Percentiles rank a stretch among this genome's conserved stretches.
Evolutionary conservation across 2,329 filamentous ascomycete genomes (phyloP).

Genomic region (Xenosphaeropsis pyriputrescens): DNA sequence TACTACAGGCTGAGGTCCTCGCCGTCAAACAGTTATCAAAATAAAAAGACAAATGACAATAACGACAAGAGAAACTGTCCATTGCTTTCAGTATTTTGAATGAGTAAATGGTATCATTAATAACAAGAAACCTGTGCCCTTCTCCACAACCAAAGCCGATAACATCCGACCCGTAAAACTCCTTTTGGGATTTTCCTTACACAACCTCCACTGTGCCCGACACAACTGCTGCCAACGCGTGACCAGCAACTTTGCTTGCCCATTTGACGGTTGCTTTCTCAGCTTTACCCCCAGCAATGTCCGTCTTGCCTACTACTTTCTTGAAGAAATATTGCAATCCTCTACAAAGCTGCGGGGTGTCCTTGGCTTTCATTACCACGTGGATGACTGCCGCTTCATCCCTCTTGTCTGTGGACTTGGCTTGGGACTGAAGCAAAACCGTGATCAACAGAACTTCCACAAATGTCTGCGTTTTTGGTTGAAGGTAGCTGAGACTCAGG

Average conservation of each 20-base stretch:
- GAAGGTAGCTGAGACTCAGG: conserved; percentile 66
- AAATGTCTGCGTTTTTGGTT: conserved; percentile 62
- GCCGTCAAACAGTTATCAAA: too few relatives aligned
- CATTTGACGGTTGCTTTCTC: conserved; percentile 31
- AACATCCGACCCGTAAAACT: too few relatives aligned
- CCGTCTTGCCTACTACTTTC: conserved; percentile 56
- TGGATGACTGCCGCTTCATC: conserved; percentile 46
- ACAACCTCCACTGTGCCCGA: conserved; percentile 8
- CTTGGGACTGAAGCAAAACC: conserved; percentile 53
- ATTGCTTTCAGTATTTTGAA: too few relatives aligned
- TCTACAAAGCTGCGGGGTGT: conserved; percentile 51
- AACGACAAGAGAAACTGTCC: too few relatives aligned
- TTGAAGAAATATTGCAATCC: conserved; percentile 70
- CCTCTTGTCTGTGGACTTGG: conserved; percentile 26
- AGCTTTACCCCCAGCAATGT: conserved; percentile 32
- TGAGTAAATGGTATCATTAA: too few relatives aligned
- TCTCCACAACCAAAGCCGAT: too few relatives aligned
- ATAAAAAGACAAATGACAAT: too few relatives aligned
- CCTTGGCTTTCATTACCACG: conserved; percentile 49
- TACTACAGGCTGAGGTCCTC: too few relatives aligned
- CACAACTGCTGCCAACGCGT: conserved; percentile 10
- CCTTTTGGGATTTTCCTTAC: conserved; percentile 1
- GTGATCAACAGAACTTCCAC: conserved; percentile 69
- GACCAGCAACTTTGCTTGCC: conserved; percentile 28
- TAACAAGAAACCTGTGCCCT: too few relatives aligned